Conservation (phyloP, 2,329 filamentous ascomycete genomes). For the Ophiostoma sp. region DNA sequence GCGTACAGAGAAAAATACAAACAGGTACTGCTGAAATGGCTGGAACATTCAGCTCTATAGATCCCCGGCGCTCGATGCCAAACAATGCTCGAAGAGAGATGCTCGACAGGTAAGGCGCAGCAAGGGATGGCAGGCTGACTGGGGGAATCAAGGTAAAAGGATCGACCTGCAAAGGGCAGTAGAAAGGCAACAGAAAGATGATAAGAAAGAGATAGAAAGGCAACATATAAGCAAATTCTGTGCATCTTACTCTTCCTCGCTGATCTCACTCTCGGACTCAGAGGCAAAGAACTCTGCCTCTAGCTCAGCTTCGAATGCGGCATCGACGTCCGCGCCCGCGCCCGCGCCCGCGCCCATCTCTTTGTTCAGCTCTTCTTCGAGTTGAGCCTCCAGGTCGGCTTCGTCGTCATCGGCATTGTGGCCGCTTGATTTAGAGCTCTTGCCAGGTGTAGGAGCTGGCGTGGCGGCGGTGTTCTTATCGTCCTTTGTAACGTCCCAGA, state of each 20-base stretch:
- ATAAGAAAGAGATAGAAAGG: not conserved
- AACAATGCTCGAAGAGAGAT: too few relatives aligned
- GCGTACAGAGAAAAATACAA: not conserved
- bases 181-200: not conserved
- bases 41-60: too few relatives aligned
- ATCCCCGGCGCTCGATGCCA: too few relatives aligned
- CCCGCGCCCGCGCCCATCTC: slow-evolving; percentile 23
- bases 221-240: not conserved
- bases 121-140: too few relatives aligned
- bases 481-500: slow-evolving; percentile 24
- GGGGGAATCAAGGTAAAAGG: too few relatives aligned
- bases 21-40: not conserved
- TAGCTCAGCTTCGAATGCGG: slow-evolving; percentile 24
- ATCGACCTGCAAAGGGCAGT: too few relatives aligned
- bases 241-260: slow-evolving; percentile 53
- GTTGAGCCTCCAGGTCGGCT: slow-evolving; percentile 22
- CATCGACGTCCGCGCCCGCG: slow-evolving; percentile 24
- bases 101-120: too few relatives aligned
- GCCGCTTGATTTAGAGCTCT: slow-evolving; percentile 21
- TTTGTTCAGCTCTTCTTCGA: slow-evolving; percentile 23
- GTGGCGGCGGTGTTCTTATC: slow-evolving; percentile 2
- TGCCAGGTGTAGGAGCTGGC: not conserved
- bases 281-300: slow-evolving; percentile 49
- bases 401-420: slow-evolving; percentile 29
- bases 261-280: slow-evolving; percentile 57